Percentiles rank a stretch among this genome's conserved stretches.
These are phyloP conservation scores for Ilyonectria robusta DNA, from an alignment of 2,329 filamentous ascomycete genomes.

Conservation along the genomic window DNA sequence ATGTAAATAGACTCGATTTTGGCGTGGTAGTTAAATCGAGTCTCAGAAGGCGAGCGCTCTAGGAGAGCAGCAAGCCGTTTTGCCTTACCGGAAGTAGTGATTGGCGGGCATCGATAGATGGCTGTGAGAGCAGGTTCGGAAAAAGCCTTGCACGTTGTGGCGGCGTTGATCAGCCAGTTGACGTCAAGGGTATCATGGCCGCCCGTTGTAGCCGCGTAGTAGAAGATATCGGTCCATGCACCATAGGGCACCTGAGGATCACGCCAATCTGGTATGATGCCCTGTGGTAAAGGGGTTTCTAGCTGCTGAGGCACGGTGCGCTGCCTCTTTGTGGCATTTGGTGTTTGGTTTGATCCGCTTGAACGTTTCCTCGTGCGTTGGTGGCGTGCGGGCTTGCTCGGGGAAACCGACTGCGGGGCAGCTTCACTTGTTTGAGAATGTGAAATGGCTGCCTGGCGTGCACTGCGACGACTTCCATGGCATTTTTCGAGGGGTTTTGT, in stretches of 20 bases:
- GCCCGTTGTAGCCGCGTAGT: slow-evolving; percentile 71
- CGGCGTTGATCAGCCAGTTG: slow-evolving; percentile 76
- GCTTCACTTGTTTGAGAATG: slow-evolving; percentile 11
- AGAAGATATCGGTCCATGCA: slow-evolving; percentile 78
- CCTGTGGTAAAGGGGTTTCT: slow-evolving; percentile 25
- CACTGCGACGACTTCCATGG: slow-evolving; percentile 28
- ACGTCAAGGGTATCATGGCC: slow-evolving; percentile 60
- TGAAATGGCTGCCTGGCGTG: slow-evolving; percentile 33
- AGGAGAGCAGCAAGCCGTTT: slow-evolving; percentile 67
- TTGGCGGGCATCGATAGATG: slow-evolving; percentile 78
- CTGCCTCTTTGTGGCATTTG: slow-evolving; percentile 39
- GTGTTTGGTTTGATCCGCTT: slow-evolving; percentile 18
- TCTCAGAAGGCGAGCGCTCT: slow-evolving; percentile 63
- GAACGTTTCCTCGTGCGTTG: slow-evolving; percentile 36
- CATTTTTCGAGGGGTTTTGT: not conserved
- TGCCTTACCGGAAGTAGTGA: slow-evolving; percentile 64
- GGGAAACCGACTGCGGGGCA: not conserved
- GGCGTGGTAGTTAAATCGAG: slow-evolving; percentile 74
- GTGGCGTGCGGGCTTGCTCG: slow-evolving; percentile 7
- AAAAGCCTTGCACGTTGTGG: slow-evolving; percentile 75
- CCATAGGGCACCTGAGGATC: slow-evolving; percentile 73
- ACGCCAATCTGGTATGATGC: slow-evolving; percentile 68
- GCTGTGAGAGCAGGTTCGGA: slow-evolving; percentile 80
- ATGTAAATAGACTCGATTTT: slow-evolving; percentile 81
- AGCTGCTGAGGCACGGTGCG: slow-evolving; percentile 28